Base-by-base conservation (phyloP, 371 early-diverging fungal species). In the Funneliformis caledonium region DNA sequence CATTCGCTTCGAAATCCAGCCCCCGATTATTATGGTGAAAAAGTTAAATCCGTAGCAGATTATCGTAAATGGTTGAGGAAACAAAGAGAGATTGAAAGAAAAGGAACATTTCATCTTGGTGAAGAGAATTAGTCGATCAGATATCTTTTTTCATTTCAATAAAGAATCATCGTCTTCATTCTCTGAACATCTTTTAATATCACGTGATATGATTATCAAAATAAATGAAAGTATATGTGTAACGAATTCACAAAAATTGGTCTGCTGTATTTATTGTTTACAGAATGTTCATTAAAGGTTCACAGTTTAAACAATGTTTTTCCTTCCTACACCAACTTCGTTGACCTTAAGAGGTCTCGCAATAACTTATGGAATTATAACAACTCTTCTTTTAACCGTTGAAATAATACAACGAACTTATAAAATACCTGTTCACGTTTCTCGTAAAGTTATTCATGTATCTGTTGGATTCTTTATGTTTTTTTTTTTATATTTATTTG, bases 11-110 rank as follows among this genome's bases (percentile, higher is more conserved):
- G 94, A 76, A 94, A 93, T 83, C 95, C 94, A 43, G 88, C 96
- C 68, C 97, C 97, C 14, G 97, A 97, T 83, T 97, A 93, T 82
- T 97, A 97, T 83, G 98, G 97, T 59, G 98, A 97, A 83, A 95
- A 95, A 86, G 94, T 97, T 84, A 89, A 91, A 76, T 94, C 94
- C 26, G 91, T 96, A 48, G 80, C 84, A 33, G 96, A 91, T 56
- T 97, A 97, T 85, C 91, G 97, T 61, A 83, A 87, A 59, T 97
- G 98, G 98, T 87, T 97, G 76, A 89, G 93, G 84, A 96, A 94
- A 84, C 97, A 97, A 87, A 87, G 96, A 70, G 93, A 93, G 79
- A 93, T 92, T 85, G 89, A 91, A 80, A 88, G 91, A 81, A 94
- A 94, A 86, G 91, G 92, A 33, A 89, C 89, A 5, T 93, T 93